Evolutionary conservation across 2,329 filamentous ascomycete genomes (phyloP).

Genomic region (Hymenoscyphus fraxineus): DNA sequence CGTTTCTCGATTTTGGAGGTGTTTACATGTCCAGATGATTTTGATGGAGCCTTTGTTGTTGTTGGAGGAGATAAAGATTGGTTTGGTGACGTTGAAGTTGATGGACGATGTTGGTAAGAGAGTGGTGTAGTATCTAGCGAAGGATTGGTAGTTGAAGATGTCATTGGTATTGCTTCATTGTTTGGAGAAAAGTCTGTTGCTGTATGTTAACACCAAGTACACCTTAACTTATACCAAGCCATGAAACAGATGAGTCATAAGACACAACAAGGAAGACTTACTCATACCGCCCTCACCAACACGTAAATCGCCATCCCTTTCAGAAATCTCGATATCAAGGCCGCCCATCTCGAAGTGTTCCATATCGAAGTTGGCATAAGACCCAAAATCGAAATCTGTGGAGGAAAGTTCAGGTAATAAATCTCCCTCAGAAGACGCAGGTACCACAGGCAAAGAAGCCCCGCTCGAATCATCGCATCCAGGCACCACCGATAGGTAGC

Average conservation of each 20-base stretch:
- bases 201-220: not conserved
- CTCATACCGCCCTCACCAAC: not conserved
- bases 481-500: not conserved
- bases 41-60: not conserved
- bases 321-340: not conserved
- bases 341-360: not conserved
- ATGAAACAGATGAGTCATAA: not conserved
- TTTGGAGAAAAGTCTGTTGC: not conserved
- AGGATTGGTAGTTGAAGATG: not conserved
- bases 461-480: not conserved
- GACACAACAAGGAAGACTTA: not conserved
- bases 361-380: not conserved
- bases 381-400: not conserved
- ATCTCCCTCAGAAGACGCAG: not conserved
- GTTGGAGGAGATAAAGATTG: not conserved
- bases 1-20: conserved; percentile 46
- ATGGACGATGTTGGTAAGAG: not conserved
- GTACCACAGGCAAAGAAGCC: not conserved
- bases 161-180: not conserved
- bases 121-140: not conserved
- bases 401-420: not conserved
- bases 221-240: not conserved
- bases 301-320: not conserved
- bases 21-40: conserved; percentile 6
- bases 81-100: not conserved